These are phyloP conservation scores for Phytophthora pluvialis DNA, from an alignment of 352 stramenopile genomes.

Conservation along the genomic window DNA sequence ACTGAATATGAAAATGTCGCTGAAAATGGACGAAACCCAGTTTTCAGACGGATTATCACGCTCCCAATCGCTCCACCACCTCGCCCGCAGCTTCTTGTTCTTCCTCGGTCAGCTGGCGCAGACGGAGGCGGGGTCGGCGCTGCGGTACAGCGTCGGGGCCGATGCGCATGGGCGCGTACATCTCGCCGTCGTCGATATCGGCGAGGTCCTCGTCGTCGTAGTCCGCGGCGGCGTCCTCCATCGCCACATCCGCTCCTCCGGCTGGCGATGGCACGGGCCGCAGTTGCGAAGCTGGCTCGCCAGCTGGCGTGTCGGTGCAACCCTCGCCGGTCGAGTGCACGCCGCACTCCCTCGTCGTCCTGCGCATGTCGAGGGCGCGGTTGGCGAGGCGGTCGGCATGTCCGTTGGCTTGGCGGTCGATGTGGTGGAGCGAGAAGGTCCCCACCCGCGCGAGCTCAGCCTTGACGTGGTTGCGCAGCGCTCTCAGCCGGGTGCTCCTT, in stretches of 20 bases:
- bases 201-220: neutral
- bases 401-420: constrained; percentile 28
- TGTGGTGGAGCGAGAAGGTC: constrained; percentile 14
- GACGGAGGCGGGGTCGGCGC: constrained; percentile 4
- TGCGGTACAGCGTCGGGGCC: neutral
- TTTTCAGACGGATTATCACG: too few relatives aligned
- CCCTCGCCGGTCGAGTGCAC: neutral
- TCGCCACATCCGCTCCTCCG: too few relatives aligned
- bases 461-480: neutral
- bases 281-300: neutral
- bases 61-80: neutral
- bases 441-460: neutral
- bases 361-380: neutral
- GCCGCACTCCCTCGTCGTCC: neutral
- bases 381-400: constrained; percentile 30
- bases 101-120: constrained; percentile 3
- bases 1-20: too few relatives aligned
- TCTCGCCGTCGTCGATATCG: constrained; percentile 22
- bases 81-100: neutral
- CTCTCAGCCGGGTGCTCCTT: neutral
- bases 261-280: neutral
- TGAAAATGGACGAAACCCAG: too few relatives aligned
- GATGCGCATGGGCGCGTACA: constrained; percentile 13
- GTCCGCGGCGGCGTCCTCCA: neutral
- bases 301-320: neutral